A percentile compares a stretch with the other conserved stretches of the same genome.
These are phyloP conservation scores for Tolypocladium inflatum DNA, from an alignment of 2,329 filamentous ascomycete genomes.

Conservation along the genomic window DNA sequence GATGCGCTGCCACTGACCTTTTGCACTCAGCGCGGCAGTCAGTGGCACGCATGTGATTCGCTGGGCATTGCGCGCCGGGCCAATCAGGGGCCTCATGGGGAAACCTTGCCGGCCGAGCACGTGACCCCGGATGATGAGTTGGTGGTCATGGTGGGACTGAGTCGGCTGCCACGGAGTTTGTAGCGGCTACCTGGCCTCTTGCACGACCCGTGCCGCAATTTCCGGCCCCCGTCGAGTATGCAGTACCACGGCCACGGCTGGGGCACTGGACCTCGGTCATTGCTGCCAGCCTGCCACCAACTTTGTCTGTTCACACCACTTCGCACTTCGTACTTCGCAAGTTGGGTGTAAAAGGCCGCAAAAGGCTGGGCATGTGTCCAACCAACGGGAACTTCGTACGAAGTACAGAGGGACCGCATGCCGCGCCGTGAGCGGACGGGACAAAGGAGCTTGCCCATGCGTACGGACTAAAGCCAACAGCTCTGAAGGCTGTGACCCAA, in stretches of 20 bases:
- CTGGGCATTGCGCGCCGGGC: slow-evolving; percentile 8
- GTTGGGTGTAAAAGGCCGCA: too few species aligned
- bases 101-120: neutral
- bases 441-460: neutral
- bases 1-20: slow-evolving; percentile 6
- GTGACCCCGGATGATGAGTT: neutral
- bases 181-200: neutral
- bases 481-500: neutral
- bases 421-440: neutral
- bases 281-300: too few species aligned
- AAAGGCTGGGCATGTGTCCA: too few species aligned
- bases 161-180: neutral
- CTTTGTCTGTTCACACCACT: too few species aligned
- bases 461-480: neutral
- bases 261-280: neutral
- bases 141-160: neutral
- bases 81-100: slow-evolving; percentile 9
- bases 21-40: slow-evolving; percentile 3
- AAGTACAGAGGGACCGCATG: neutral
- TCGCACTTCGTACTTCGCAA: too few species aligned
- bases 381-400: too few species aligned
- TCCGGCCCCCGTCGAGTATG: neutral
- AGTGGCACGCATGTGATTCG: slow-evolving; percentile 21
- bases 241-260: neutral
- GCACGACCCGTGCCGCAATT: neutral